Evolutionary conservation across 805 yeast genomes (phyloP).

Genomic region (Zygoascus tannicola): DNA sequence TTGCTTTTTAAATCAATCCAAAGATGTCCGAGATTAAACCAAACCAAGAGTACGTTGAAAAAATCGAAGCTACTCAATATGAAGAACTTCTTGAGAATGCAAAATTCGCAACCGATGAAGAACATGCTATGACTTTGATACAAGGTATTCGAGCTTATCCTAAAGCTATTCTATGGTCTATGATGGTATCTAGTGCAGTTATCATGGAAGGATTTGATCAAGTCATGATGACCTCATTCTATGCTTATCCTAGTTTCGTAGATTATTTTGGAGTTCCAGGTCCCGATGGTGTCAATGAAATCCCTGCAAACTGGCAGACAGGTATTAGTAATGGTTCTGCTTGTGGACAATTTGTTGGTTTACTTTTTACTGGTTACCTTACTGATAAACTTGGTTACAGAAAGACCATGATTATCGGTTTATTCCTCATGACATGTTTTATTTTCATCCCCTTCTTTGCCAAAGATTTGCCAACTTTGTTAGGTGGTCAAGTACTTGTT

Average conservation of each 20-base stretch:
- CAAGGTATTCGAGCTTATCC: slow-evolving; percentile 28
- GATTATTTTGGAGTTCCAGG: slow-evolving; percentile 31
- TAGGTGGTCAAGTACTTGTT: slow-evolving; percentile 31
- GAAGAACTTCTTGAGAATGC: slow-evolving; percentile 12
- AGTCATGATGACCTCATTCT: slow-evolving; percentile 34
- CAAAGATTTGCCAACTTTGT: slow-evolving; percentile 27
- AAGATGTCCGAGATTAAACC: background rate
- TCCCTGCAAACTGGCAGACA: slow-evolving; percentile 34
- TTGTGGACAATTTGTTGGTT: slow-evolving; percentile 38
- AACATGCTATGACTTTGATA: slow-evolving; percentile 13
- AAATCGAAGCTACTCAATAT: background rate
- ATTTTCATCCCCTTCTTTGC: slow-evolving; percentile 33
- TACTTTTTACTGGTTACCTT: slow-evolving; percentile 35
- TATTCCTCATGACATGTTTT: slow-evolving; percentile 17
- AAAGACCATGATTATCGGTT: slow-evolving; percentile 31
- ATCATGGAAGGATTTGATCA: slow-evolving; percentile 44
- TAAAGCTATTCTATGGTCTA: slow-evolving; percentile 38
- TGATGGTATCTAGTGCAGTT: slow-evolving; percentile 35
- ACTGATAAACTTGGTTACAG: slow-evolving; percentile 43
- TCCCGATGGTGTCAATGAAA: slow-evolving; percentile 6
- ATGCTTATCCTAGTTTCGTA: slow-evolving; percentile 37
- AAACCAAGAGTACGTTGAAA: slow-evolving; percentile 5
- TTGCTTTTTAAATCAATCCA: too few species aligned
- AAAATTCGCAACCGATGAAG: slow-evolving; percentile 12
- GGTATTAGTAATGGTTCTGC: slow-evolving; percentile 18